A percentile compares a stretch with the other conserved stretches of the same genome.
Evolutionary conservation across 768 basidiomycete species (phyloP).

Genomic region (Trametes punicea): DNA sequence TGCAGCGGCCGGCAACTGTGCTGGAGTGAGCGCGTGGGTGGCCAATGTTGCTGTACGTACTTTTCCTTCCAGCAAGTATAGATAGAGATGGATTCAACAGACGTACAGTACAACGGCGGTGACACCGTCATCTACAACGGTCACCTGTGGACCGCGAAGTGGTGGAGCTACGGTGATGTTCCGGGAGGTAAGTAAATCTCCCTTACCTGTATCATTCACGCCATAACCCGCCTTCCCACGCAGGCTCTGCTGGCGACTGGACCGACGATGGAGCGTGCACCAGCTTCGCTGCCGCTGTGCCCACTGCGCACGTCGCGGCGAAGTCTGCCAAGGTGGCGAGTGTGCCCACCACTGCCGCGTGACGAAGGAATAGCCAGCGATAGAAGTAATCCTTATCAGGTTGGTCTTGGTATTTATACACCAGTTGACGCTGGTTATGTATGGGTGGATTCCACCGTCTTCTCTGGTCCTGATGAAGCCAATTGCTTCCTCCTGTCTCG

Average conservation of each 20-base stretch:
- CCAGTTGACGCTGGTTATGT: background rate
- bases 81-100: background rate
- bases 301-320: constrained; percentile 4
- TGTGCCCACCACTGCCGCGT: constrained; percentile 2
- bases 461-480: background rate
- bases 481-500: no score
- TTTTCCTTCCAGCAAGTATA: no score
- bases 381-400: background rate
- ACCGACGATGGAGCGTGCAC: constrained; percentile 26
- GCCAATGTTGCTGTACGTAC: constrained; percentile 27
- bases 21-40: constrained; percentile 27
- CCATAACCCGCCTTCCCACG: no score
- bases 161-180: constrained; percentile 29
- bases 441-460: background rate
- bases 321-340: background rate
- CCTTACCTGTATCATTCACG: background rate
- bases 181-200: constrained; percentile 25
- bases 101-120: constrained; percentile 26
- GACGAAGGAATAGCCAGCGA: background rate
- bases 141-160: constrained; percentile 30
- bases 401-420: background rate
- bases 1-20: constrained; percentile 22
- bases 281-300: constrained; percentile 7
- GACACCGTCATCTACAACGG: constrained; percentile 27
- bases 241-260: constrained; percentile 29